Percentiles rank a stretch among this genome's conserved stretches.
phyloP scores from a whole-genome alignment of 805 yeast species.

The Candida montana region DNA sequence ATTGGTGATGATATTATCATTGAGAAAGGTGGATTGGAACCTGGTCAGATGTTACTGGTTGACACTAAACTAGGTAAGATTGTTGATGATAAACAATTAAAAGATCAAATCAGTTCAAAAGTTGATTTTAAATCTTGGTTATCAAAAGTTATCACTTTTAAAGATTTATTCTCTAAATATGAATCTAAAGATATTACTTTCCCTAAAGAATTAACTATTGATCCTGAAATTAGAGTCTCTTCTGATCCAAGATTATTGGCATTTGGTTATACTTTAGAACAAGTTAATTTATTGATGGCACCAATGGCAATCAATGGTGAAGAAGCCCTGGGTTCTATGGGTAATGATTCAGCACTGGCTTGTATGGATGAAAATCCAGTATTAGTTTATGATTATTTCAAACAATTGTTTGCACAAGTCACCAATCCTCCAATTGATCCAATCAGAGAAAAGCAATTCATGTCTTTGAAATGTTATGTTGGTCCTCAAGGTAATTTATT shows the following conservation, averaged over 20 bases:
- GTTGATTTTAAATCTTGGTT: slow-evolving; percentile 94
- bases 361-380: slow-evolving; percentile 92
- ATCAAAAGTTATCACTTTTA: slow-evolving; percentile 77
- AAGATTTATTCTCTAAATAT: slow-evolving; percentile 64
- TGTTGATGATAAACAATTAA: slow-evolving; percentile 89
- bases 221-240: slow-evolving; percentile 40
- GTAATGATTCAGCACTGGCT: slow-evolving; percentile 94
- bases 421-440: slow-evolving; percentile 99
- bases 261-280: slow-evolving; percentile 93
- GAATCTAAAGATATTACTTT: slow-evolving; percentile 16
- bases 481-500: slow-evolving; percentile 98
- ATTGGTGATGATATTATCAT: slow-evolving; percentile 77
- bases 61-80: slow-evolving; percentile 91
- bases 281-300: slow-evolving; percentile 70
- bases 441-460: slow-evolving; percentile 91
- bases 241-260: slow-evolving; percentile 80
- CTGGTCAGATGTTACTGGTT: slow-evolving; percentile 93
- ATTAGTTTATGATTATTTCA: slow-evolving; percentile 85
- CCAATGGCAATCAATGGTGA: slow-evolving; percentile 94
- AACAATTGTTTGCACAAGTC: slow-evolving; percentile 95
- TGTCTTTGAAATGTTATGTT: slow-evolving; percentile 94
- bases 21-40: slow-evolving; percentile 90
- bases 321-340: slow-evolving; percentile 97
- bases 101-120: slow-evolving; percentile 69
- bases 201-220: slow-evolving; percentile 21